A percentile compares a stretch with the other conserved stretches of the same genome.
Conservation (phyloP, 208 protist genomes). For the Paratrypanosoma confusum region DNA sequence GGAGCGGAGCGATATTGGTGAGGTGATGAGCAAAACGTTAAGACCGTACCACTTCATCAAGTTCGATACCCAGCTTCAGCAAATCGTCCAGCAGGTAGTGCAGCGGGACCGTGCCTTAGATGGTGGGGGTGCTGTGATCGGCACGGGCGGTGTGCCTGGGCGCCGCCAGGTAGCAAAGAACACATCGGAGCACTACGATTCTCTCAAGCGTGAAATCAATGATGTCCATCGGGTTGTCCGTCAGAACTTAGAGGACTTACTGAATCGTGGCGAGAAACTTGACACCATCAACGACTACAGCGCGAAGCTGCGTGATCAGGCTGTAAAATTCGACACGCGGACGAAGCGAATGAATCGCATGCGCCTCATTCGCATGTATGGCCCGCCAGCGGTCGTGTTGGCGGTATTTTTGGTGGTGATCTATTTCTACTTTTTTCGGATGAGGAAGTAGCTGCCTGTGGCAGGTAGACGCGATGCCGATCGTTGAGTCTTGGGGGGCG, state of each 20-base stretch:
- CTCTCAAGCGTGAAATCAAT: slow-evolving; percentile 66
- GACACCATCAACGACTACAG: slow-evolving; percentile 86
- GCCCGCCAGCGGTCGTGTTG: slow-evolving; percentile 56
- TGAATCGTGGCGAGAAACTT: slow-evolving; percentile 80
- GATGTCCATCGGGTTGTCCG: slow-evolving; percentile 88
- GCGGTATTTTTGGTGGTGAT: slow-evolving; percentile 62
- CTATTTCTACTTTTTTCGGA: slow-evolving; percentile 81
- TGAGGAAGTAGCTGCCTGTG: too few species aligned
- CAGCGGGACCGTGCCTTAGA: slow-evolving; percentile 51
- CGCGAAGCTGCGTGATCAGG: slow-evolving; percentile 67
- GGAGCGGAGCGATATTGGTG: slow-evolving; percentile 30
- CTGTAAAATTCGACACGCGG: slow-evolving; percentile 73
- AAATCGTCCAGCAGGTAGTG: slow-evolving; percentile 47
- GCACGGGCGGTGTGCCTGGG: slow-evolving; percentile 2
- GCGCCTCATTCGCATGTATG: slow-evolving; percentile 75
- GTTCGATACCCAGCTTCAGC: slow-evolving; percentile 76
- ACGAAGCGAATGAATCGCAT: slow-evolving; percentile 85
- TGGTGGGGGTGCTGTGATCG: slow-evolving; percentile 30
- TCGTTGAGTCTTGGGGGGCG: too few species aligned
- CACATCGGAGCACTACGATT: slow-evolving; percentile 65
- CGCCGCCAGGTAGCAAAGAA: slow-evolving; percentile 68
- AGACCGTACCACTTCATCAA: slow-evolving; percentile 83
- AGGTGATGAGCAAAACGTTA: slow-evolving; percentile 41
- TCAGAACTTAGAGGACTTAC: slow-evolving; percentile 83
- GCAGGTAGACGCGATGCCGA: too few species aligned